Percentiles rank a stretch among this genome's conserved stretches.
These are phyloP conservation scores for Phaeolepiota aurea DNA, from an alignment of 768 basidiomycete species.

Conservation along the genomic window DNA sequence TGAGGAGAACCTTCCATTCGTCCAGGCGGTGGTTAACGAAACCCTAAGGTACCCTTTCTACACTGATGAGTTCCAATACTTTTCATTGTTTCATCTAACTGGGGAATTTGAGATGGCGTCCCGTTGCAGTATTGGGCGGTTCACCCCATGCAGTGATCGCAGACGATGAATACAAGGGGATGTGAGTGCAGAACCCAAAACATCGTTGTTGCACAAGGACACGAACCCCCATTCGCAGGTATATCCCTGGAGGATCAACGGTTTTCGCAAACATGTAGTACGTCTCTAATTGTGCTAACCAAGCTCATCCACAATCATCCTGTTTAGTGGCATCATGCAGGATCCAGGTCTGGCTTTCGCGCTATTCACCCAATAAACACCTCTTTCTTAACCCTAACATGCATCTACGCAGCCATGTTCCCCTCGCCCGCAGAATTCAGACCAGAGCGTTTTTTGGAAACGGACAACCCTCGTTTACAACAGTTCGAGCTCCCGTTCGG, in stretches of 20 bases:
- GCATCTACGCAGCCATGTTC: constrained; percentile 17
- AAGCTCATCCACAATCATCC: neutral
- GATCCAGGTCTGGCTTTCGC: constrained; percentile 16
- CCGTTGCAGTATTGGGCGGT: constrained; percentile 23
- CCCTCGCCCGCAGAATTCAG: constrained; percentile 24
- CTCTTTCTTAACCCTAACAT: neutral
- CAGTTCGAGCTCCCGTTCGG: constrained; percentile 28
- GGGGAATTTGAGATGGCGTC: constrained; percentile 19
- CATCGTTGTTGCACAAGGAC: neutral
- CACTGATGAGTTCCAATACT: neutral
- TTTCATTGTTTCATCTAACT: neutral
- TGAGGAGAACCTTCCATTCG: constrained; percentile 23
- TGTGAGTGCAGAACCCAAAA: constrained; percentile 12
- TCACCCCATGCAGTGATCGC: constrained; percentile 27
- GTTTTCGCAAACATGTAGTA: constrained; percentile 26
- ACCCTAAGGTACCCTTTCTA: constrained; percentile 20
- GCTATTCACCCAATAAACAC: neutral
- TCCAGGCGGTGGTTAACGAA: constrained; percentile 29
- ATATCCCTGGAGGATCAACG: constrained; percentile 27
- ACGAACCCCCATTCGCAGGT: constrained; percentile 8
- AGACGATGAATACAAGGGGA: constrained; percentile 29
- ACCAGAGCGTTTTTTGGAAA: constrained; percentile 32
- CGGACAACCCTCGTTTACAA: constrained; percentile 17
- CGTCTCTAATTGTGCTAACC: constrained; percentile 4
- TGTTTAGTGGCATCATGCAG: constrained; percentile 22